Evolutionary conservation across 73 alveolate genomes (phyloP).

Genomic region (Durusdinium trenchii): DNA sequence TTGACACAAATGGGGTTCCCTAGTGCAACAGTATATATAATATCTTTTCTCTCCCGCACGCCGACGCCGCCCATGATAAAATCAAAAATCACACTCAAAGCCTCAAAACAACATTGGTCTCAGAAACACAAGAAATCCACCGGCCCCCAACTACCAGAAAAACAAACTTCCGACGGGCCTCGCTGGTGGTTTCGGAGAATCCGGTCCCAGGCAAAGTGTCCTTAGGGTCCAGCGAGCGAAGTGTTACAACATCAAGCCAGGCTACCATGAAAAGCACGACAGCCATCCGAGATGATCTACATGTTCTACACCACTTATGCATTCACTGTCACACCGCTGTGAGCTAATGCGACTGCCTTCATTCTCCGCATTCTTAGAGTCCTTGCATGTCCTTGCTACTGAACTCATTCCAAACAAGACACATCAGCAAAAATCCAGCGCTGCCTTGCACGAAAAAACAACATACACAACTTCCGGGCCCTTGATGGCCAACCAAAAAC

Average conservation of each 20-base stretch:
- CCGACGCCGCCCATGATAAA: too few relatives aligned
- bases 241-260: not conserved
- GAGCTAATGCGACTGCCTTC: not conserved
- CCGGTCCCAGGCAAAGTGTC: constrained; percentile 13
- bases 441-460: not conserved
- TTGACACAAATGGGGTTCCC: too few relatives aligned
- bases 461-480: not conserved
- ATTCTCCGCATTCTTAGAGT: too few relatives aligned
- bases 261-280: not conserved
- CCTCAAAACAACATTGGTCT: too few relatives aligned
- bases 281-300: not conserved
- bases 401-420: not conserved
- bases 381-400: not conserved
- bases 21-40: too few relatives aligned
- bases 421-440: constrained; percentile 39
- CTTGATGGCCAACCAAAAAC: not conserved
- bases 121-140: too few relatives aligned
- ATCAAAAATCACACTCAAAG: too few relatives aligned
- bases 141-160: too few relatives aligned
- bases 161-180: too few relatives aligned
- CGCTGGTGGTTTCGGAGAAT: constrained; percentile 1
- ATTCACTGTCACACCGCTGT: not conserved
- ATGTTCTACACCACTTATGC: not conserved
- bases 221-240: not conserved
- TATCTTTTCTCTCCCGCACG: too few relatives aligned